Evolutionary conservation across 768 basidiomycete genomes (phyloP), one percentile per base, ranked within the genome.

Genomic region (Lyophyllum shimeji): DNA sequence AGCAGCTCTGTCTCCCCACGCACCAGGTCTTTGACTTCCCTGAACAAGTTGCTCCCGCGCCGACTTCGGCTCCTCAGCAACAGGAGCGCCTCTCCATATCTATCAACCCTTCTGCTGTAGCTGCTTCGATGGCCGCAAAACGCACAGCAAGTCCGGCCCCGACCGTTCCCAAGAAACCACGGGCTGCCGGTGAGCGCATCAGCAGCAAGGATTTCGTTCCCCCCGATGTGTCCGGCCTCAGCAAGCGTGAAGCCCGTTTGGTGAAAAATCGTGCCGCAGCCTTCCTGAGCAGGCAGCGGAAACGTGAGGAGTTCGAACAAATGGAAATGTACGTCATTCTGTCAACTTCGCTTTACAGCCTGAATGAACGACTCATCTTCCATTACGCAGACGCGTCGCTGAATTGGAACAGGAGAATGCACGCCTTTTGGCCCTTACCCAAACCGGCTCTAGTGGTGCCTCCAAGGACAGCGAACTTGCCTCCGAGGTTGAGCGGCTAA

Each of bases 181-280:
- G 79, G 55, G 71, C 79, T 21, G 65, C 73, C 29, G 78, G 73
- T 49, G 81, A 82, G 65, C 79, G 80, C 55, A 74, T 83, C 58
- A 76, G 72, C 56, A 87, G 82, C 69, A 92, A 89, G 73, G 91
- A 93, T 69, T 95, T 94, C 65, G 69, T 95, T 18, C 91, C 92
- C 11, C 93, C 93, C 47, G 92, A 95, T 68, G 92, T 94, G 56
- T 82, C 85, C 56, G 93, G 93, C 48, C 81, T 95, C 56, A 86
- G 81, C 78, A 95, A 95, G 72, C 90, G 93, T 49, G 93, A 95
- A 73, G 93, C 93, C 57, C 85, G 93, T 50, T 81, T 95, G 8
- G 89, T 95, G 55, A 95, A 95, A 79, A 95, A 95, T 74, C 82
- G 93, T 54, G 93, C 93, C 12, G 93, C 93, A 11, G 93, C 93